Evolutionary conservation across 2,329 filamentous ascomycete genomes (phyloP).

Genomic region (Monosporascus sp.): DNA sequence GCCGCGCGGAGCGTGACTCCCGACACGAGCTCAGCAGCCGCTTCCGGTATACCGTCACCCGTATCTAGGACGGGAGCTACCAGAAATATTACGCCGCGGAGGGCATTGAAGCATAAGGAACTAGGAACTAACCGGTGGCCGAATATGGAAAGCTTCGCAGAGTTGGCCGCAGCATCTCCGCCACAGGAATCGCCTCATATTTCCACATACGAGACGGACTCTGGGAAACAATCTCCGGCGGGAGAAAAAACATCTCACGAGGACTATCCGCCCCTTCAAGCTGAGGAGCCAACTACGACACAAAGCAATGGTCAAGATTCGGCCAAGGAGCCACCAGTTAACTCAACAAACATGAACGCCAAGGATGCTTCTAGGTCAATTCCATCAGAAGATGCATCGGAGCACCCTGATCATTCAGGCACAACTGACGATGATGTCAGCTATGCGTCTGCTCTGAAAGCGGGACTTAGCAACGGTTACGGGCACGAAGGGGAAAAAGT

Average conservation of each 20-base stretch:
- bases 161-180: neutral
- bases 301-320: neutral
- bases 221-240: too few species aligned
- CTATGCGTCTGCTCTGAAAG: slow-evolving; percentile 15
- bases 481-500: slow-evolving; percentile 1
- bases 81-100: neutral
- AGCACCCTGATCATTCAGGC: slow-evolving; percentile 2
- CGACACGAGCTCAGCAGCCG: neutral
- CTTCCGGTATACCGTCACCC: neutral
- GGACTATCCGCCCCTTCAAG: neutral
- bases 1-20: neutral
- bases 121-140: neutral
- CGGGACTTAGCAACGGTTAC: slow-evolving; percentile 4
- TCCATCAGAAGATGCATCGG: neutral
- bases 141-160: neutral
- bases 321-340: neutral
- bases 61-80: neutral
- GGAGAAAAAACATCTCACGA: neutral
- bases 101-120: neutral
- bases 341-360: neutral
- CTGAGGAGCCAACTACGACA: neutral
- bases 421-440: slow-evolving; percentile 1
- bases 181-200: neutral
- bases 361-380: neutral
- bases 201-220: neutral